These are phyloP conservation scores for Cochlearia excelsa DNA, from an alignment of 345 rosid genomes.

Conservation along the genomic window DNA sequence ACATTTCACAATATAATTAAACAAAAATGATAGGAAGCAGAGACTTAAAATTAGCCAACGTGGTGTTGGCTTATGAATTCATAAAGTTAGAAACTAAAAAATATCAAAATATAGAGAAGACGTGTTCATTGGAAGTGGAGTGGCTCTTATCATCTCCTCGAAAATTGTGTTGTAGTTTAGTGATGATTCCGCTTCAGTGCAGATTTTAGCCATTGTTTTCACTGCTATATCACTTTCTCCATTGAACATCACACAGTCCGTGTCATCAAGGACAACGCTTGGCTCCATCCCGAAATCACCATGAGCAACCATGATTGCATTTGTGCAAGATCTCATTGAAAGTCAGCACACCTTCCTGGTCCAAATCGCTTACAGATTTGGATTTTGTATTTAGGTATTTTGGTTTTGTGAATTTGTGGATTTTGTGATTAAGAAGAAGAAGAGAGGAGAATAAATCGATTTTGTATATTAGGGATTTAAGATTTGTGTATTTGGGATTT, in stretches of 20 bases:
- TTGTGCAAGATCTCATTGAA: conserved; percentile 21
- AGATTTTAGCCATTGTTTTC: conserved; percentile 25
- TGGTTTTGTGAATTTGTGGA: too few relatives aligned
- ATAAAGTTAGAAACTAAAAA: not conserved
- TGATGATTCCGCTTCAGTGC: conserved; percentile 20
- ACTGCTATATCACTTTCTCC: conserved; percentile 25
- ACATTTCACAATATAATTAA: too few relatives aligned
- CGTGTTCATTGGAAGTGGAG: conserved; percentile 26
- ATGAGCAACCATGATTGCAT: conserved; percentile 26
- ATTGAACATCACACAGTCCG: conserved; percentile 23
- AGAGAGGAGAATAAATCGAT: too few relatives aligned
- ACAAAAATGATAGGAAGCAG: too few relatives aligned
- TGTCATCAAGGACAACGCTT: conserved; percentile 20
- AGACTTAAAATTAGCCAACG: too few relatives aligned
- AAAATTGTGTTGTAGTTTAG: conserved; percentile 20
- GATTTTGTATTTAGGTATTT: too few relatives aligned
- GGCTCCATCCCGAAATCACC: conserved; percentile 26
- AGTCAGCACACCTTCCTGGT: conserved; percentile 25
- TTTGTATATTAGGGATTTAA: too few relatives aligned
- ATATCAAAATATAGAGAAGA: not conserved
- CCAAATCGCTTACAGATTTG: not conserved
- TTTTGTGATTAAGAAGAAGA: too few relatives aligned
- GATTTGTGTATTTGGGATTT: too few relatives aligned
- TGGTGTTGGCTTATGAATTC: too few relatives aligned
- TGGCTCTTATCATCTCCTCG: conserved; percentile 25